Percentiles rank a stretch among this genome's conserved stretches.
Conservation (phyloP, 2,329 filamentous ascomycete species). For the Sclerotinia sclerotiorum region DNA sequence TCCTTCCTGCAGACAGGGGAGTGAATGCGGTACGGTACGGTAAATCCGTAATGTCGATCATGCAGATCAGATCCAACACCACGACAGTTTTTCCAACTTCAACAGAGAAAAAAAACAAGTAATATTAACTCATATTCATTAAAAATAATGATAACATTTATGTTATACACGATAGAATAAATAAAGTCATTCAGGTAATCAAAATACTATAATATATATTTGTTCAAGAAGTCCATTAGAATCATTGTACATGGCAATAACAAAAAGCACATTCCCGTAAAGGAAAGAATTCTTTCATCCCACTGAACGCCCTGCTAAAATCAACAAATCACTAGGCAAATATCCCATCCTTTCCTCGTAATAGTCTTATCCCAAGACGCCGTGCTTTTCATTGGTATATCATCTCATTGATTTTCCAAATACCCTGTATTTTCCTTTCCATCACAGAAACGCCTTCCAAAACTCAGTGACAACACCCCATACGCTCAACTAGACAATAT, state of each 20-base stretch:
- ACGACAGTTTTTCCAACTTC: too few relatives aligned
- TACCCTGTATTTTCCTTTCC: constrained; percentile 23
- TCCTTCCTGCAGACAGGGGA: too few relatives aligned
- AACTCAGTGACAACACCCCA: constrained; percentile 22
- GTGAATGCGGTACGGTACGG: too few relatives aligned
- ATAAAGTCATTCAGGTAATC: too few relatives aligned
- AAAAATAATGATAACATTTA: too few relatives aligned
- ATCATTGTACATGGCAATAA: constrained; percentile 8
- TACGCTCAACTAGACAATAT: constrained; percentile 39
- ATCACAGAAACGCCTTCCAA: constrained; percentile 25
- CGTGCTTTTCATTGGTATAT: constrained; percentile 32
- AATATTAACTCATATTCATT: too few relatives aligned
- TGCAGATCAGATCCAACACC: too few relatives aligned
- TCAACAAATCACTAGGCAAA: constrained; percentile 13
- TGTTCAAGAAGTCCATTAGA: constrained; percentile 5
- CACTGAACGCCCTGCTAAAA: constrained; percentile 18
- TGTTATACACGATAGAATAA: too few relatives aligned
- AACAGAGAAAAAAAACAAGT: too few relatives aligned
- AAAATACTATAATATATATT: not conserved
- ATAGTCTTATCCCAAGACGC: constrained; percentile 24
- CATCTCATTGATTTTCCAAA: constrained; percentile 17
- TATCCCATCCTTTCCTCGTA: constrained; percentile 17
- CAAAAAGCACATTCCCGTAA: not conserved
- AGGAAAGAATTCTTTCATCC: not conserved
- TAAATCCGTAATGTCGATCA: too few relatives aligned